Conservation (phyloP, 495 filamentous ascomycete genomes). For the Penicillium bovifimosum region DNA sequence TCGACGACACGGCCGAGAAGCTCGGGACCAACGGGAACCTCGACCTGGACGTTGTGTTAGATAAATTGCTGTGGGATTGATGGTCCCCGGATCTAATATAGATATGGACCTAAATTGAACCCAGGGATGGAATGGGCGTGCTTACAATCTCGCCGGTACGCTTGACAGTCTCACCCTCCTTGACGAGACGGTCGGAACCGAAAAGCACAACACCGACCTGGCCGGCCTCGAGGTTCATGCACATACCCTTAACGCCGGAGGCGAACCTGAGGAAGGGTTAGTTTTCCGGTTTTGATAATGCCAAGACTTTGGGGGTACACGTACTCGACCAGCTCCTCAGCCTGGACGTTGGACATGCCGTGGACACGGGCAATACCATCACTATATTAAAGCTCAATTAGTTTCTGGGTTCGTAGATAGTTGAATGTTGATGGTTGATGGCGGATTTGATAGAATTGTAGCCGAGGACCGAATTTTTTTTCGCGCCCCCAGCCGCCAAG, state of each 20-base stretch:
- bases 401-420: conserved; percentile 11
- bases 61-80: background rate
- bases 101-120: conserved; percentile 3
- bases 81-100: conserved; percentile 7
- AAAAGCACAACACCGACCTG: conserved; percentile 99
- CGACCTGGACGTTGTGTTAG: conserved; percentile 60
- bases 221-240: conserved; percentile 99
- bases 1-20: conserved; percentile 98
- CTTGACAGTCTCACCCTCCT: conserved; percentile 99
- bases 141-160: conserved; percentile 98
- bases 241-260: conserved; percentile 99
- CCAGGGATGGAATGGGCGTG: conserved; percentile 14
- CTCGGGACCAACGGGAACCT: conserved; percentile 89
- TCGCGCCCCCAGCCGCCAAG: conserved; percentile 16
- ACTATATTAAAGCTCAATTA: conserved; percentile 49
- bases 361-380: conserved; percentile 99
- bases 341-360: conserved; percentile 99
- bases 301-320: conserved; percentile 40
- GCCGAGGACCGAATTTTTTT: conserved; percentile 36
- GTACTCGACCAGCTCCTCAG: conserved; percentile 99
- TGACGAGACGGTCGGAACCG: conserved; percentile 99
- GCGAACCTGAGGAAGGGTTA: conserved; percentile 72
- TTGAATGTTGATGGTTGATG: conserved; percentile 12
- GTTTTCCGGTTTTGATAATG: conserved; percentile 21
- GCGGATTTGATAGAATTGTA: conserved; percentile 26